A percentile compares a stretch with the other conserved stretches of the same genome.
Evolutionary conservation across 805 yeast genomes (phyloP).

Genomic region (Candida ulmi): DNA sequence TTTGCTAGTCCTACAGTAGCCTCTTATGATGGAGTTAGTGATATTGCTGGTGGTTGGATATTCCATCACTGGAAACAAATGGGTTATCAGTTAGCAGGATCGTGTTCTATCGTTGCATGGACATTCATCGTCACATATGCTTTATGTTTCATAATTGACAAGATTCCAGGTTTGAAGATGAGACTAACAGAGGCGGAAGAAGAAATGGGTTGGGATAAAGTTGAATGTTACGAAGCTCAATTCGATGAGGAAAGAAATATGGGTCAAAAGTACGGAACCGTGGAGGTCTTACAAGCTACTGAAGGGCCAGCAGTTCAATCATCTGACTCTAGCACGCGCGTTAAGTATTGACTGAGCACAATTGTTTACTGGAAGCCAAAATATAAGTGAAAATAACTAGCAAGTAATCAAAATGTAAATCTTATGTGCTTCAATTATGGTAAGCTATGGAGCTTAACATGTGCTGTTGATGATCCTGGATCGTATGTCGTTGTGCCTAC

Average conservation of each 20-base stretch:
- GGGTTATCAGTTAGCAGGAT: slow-evolving; percentile 73
- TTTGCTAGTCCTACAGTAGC: slow-evolving; percentile 55
- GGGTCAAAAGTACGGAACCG: no score
- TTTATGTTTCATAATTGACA: slow-evolving; percentile 37
- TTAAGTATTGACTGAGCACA: no score
- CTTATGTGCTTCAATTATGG: no score
- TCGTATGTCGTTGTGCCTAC: no score
- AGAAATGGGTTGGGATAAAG: slow-evolving; percentile 33
- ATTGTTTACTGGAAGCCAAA: no score
- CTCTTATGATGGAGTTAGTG: slow-evolving; percentile 82
- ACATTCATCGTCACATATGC: slow-evolving; percentile 33
- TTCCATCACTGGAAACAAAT: slow-evolving; percentile 83
- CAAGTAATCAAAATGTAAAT: no score
- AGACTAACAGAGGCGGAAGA: slow-evolving; percentile 38
- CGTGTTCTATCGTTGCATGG: slow-evolving; percentile 31
- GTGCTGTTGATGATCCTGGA: no score
- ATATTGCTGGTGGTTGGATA: slow-evolving; percentile 85
- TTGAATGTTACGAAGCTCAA: not conserved
- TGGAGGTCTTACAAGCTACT: no score
- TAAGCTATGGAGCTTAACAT: no score
- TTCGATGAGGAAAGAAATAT: not conserved
- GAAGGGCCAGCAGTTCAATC: no score
- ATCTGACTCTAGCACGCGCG: no score
- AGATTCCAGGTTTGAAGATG: slow-evolving; percentile 39
- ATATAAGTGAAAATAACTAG: no score